phyloP scores from a whole-genome alignment of 306 rosid genomes.

The Vachellia collinsii region DNA sequence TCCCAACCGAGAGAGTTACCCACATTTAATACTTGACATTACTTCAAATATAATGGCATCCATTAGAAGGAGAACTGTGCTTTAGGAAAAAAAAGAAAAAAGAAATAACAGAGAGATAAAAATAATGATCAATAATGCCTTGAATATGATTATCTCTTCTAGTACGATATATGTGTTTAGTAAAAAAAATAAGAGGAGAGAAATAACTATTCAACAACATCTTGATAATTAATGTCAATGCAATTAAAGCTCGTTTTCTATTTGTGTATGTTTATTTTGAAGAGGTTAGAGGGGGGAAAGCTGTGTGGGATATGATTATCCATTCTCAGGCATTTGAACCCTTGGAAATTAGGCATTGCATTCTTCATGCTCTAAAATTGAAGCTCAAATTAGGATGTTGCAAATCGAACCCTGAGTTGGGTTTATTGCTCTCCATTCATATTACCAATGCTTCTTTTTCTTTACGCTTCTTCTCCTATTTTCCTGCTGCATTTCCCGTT shows the following conservation, averaged over 20 bases:
- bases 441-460: background rate
- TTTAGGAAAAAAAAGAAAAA: no score
- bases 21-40: no score
- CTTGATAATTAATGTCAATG: no score
- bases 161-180: no score
- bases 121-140: no score
- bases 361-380: constrained; percentile 5
- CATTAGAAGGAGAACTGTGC: no score
- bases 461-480: background rate
- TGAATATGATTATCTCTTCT: no score
- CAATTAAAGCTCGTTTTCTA: constrained; percentile 29
- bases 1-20: no score
- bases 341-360: constrained; percentile 29
- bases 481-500: background rate
- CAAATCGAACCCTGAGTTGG: background rate
- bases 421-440: constrained; percentile 25
- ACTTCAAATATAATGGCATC: no score
- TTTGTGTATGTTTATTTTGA: background rate
- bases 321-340: background rate
- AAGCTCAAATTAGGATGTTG: constrained; percentile 24
- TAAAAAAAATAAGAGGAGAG: no score
- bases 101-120: no score
- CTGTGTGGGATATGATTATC: background rate
- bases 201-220: no score
- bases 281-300: background rate